Base-by-base conservation (phyloP, 2,329 filamentous ascomycete genomes). In the Apiospora rasikravindrae region DNA sequence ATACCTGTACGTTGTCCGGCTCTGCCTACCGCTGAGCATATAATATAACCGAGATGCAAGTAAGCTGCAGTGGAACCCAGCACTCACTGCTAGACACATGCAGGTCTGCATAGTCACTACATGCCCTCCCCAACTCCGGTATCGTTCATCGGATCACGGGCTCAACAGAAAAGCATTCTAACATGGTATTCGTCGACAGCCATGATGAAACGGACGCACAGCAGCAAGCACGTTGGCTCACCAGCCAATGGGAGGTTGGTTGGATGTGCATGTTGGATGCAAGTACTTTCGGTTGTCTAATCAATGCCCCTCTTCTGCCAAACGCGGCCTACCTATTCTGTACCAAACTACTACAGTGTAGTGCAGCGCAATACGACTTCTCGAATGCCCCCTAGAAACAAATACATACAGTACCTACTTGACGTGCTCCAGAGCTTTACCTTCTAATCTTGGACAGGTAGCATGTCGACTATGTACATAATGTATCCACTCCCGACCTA, bases 371-470 rank as follows among this genome's bases (percentile, higher is more conserved):
- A 51, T 61, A 22, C 29, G 19, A 64, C 57, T 40, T 64, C 57
- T 64, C 57, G 57, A 40, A 64, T 37, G 24, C 13, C 19, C 29
- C 53, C 53, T n/a, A 37, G 29, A 64, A 37, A 37, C 26, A 61
- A 13, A n/a, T n/a, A n/a, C n/a, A n/a, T 51, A 7, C n/a, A 26
- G 49, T 26, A 51, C 26, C 26, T 26, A 51, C 26, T 51, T 24
- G 49, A 51, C 26, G n/a, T 51, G 49, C n/a, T 26, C 33, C 53
- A 61, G 7, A 19, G 13, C 53, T 14, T 40, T 33, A 64, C 57
- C 33, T 64, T 64, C 57, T 64, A 64, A 40, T 64, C 57, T 64
- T 64, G 57, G 57, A 64, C 40, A 64, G 57, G 57, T 61, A 64
- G 33, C 33, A 61, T 22, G 16, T 61, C 53, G 53, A 29, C 2